Conservation (phyloP, 2,329 filamentous ascomycete species). For the Colletotrichum sp. region DNA sequence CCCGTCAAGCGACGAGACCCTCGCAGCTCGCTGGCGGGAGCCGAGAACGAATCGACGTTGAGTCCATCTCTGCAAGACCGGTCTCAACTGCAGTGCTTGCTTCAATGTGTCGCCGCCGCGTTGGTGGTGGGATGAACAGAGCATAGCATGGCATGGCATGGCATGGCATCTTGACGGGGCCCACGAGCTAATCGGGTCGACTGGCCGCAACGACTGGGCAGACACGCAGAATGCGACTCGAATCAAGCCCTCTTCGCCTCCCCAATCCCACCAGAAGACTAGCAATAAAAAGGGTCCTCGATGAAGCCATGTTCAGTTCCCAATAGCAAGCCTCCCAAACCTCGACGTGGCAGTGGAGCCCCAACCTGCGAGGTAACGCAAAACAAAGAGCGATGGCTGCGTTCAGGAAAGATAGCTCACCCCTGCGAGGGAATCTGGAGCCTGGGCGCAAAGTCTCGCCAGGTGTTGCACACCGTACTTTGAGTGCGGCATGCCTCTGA, state of each 20-base stretch:
- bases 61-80: background rate
- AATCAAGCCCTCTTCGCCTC: background rate
- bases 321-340: background rate
- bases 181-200: conserved; percentile 19
- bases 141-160: background rate
- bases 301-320: background rate
- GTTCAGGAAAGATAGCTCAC: conserved; percentile 11
- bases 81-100: background rate
- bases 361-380: conserved; percentile 14
- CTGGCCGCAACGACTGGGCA: background rate
- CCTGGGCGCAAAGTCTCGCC: conserved; percentile 17
- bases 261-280: background rate
- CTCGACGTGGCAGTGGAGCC: conserved; percentile 21
- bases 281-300: background rate
- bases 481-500: conserved; percentile 6
- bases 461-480: conserved; percentile 22
- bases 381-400: conserved; percentile 17
- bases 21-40: background rate
- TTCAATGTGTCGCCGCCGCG: background rate
- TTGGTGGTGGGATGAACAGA: background rate
- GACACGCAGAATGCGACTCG: conserved; percentile 12
- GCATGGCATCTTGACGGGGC: background rate
- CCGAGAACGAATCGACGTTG: background rate
- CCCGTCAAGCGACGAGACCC: background rate
- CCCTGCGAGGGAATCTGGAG: conserved; percentile 13